phyloP scores from a whole-genome alignment of 345 rosid genomes.

The Eucalyptus microcorys region DNA sequence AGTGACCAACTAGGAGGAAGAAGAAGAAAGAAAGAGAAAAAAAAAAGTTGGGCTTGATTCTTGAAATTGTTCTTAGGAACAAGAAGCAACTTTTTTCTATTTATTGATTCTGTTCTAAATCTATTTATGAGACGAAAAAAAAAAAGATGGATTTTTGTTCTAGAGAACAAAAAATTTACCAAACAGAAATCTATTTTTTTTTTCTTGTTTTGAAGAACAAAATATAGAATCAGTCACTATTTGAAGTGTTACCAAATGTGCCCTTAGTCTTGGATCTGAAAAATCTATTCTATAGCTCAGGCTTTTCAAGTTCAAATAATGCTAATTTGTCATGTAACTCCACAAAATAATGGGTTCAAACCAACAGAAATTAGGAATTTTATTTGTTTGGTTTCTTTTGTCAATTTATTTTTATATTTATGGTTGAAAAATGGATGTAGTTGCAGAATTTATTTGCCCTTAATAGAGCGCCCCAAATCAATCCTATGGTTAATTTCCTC shows the following conservation, averaged over 20 bases:
- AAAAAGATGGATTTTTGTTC: no score
- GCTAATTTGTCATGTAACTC: background rate
- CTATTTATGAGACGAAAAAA: rapidly evolving
- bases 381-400: background rate
- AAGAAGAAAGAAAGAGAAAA: no score
- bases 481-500: background rate
- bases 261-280: background rate
- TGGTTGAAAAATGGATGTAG: background rate
- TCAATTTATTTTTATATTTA: background rate
- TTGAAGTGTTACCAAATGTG: rapidly evolving
- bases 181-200: rapidly evolving
- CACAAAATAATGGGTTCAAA: background rate
- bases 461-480: background rate
- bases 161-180: no score
- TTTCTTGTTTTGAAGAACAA: no score
- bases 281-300: background rate
- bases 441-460: background rate
- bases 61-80: no score
- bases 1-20: no score
- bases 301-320: background rate
- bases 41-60: no score
- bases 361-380: background rate
- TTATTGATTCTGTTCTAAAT: no score
- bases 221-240: no score
- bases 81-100: no score